Conservation (phyloP, 2,329 filamentous ascomycete species). For the Bipolaris victoriae region DNA sequence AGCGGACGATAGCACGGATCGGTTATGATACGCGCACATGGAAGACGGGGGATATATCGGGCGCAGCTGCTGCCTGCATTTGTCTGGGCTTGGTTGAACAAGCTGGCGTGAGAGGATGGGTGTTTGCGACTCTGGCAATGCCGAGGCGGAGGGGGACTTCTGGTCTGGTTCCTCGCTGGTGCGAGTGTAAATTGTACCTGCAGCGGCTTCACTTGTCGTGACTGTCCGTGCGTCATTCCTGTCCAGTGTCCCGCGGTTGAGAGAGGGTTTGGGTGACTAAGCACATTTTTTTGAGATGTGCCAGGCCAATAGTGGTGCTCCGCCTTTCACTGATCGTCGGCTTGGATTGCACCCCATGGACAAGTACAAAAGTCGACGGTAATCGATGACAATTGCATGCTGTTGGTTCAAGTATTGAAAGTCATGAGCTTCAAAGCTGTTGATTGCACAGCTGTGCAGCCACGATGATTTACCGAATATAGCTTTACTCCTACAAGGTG, state of each 20-base stretch:
- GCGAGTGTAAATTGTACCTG: constrained; percentile 31
- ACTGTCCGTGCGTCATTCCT: constrained; percentile 19
- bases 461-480: no score
- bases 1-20: constrained; percentile 37
- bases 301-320: neutral
- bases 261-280: constrained; percentile 15
- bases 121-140: constrained; percentile 24
- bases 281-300: constrained; percentile 3
- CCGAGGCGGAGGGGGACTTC: constrained; percentile 15
- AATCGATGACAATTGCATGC: neutral
- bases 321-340: neutral
- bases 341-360: neutral
- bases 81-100: constrained; percentile 32
- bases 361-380: neutral
- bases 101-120: constrained; percentile 28
- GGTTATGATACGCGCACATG: constrained; percentile 47
- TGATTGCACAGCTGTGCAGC: no score
- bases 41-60: constrained; percentile 41
- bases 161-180: constrained; percentile 10
- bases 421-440: no score
- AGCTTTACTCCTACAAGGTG: neutral
- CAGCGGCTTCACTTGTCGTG: constrained; percentile 31
- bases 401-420: neutral
- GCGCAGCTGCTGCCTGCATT: constrained; percentile 45
- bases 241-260: constrained; percentile 16